Conservation (phyloP, 257 asterid genomes). For the Echium plantagineum region DNA sequence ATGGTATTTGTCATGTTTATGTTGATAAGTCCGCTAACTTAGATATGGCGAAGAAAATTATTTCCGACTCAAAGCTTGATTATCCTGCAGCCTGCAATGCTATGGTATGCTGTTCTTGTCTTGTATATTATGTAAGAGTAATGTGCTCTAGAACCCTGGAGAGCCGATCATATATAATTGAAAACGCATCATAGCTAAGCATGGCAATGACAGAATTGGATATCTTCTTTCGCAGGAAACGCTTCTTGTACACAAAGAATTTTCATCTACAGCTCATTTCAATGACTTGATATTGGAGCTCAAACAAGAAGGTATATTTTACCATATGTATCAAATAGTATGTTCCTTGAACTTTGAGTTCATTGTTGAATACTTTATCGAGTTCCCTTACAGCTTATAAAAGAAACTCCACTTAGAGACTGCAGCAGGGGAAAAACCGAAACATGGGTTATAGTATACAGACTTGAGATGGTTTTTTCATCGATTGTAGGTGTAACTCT, state of each 20-base stretch:
- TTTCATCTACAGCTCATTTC: slow-evolving; percentile 29
- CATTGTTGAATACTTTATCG: neutral
- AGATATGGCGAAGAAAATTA: slow-evolving; percentile 64
- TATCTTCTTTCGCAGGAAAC: slow-evolving; percentile 42
- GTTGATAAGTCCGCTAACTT: slow-evolving; percentile 63
- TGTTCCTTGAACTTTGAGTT: neutral
- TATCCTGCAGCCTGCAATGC: slow-evolving; percentile 93
- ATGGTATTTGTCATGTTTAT: slow-evolving; percentile 80
- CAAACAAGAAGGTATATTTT: slow-evolving; percentile 43
- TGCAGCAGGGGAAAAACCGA: neutral
- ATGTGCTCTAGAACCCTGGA: neutral
- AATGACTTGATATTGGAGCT: slow-evolving; percentile 53
- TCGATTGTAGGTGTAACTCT: slow-evolving; percentile 33
- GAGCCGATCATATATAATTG: neutral
- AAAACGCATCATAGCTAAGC: neutral
- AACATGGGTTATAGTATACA: neutral
- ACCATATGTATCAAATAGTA: neutral
- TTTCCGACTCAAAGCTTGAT: slow-evolving; percentile 65
- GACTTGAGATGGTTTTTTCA: neutral
- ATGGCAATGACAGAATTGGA: neutral
- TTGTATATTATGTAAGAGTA: neutral
- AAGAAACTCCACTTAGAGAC: neutral
- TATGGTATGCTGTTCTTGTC: slow-evolving; percentile 27
- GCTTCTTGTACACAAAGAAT: slow-evolving; percentile 61
- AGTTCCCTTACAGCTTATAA: neutral